phyloP scores from a whole-genome alignment of 139 green algal species.

The Chlorella sp. region DNA sequence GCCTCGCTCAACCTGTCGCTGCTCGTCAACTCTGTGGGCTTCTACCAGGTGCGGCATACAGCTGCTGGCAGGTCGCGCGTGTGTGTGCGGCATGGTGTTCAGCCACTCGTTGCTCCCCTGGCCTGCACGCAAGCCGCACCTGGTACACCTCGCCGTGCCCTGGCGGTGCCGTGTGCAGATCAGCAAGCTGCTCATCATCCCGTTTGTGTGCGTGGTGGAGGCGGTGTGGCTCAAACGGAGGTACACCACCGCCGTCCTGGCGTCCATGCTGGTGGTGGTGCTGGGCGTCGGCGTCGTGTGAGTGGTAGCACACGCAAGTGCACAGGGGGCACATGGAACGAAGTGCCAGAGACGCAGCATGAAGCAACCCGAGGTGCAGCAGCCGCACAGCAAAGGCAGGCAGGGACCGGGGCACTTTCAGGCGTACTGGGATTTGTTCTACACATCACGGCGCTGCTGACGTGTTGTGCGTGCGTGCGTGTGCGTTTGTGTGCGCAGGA shows the following conservation, averaged over 20 bases:
- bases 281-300: conserved; percentile 76
- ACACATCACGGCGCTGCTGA: too few species aligned
- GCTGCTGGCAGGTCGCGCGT: background rate
- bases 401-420: too few species aligned
- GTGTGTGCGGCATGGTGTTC: background rate
- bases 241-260: conserved; percentile 48
- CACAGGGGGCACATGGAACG: background rate
- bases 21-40: conserved; percentile 56
- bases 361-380: too few species aligned
- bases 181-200: conserved; percentile 94
- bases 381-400: too few species aligned
- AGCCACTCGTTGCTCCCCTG: too few species aligned
- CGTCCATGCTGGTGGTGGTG: conserved; percentile 66
- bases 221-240: conserved; percentile 57
- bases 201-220: conserved; percentile 85
- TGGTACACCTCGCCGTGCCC: too few species aligned
- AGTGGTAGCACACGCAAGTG: conserved; percentile 28
- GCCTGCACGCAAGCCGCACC: too few species aligned
- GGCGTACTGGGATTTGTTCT: too few species aligned
- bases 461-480: too few species aligned
- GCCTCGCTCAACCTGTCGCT: conserved; percentile 51
- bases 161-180: conserved; percentile 65
- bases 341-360: too few species aligned
- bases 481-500: conserved; percentile 49
- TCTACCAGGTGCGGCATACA: conserved; percentile 50